Evolutionary conservation across 2,329 filamentous ascomycete species (phyloP), one percentile per base, ranked within the genome.

Genomic region (Mollisiaceae sp.): DNA sequence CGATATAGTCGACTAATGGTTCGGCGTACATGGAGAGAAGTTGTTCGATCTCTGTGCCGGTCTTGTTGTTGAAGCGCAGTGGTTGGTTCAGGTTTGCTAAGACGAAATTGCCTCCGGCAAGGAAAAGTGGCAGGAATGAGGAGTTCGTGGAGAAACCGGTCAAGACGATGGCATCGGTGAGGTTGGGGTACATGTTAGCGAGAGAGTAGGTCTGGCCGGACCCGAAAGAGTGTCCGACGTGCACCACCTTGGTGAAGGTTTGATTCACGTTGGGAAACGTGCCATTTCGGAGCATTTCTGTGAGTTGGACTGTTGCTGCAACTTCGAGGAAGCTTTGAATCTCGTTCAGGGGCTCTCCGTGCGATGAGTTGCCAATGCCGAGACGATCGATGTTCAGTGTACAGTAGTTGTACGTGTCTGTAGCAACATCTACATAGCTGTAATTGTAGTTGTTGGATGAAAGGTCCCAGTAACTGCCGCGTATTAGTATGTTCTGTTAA

Each of bases 141-240:
- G 74, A 66, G 11, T 83, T 82, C 47, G 82, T 79, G 18, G 82
- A 81, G 76, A 86, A 90, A 1, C 88, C 88, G 1, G 87, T 89
- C 8, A 90, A 79, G 60, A 88, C 76, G 47, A 90, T 79, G 45
- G 82, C 86, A 67, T 89, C 83, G 43, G 83, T 86, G 64, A 85
- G 77, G 62, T 80, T 72, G 0, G 86, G 86, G 70, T 86, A 78
- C 64, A 78, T 73, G 56, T 80, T 80, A 8, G 84, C 82, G 22
- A 90, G 79, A 57, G 77, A 81, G 75, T 86, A 88, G 2, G 82
- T 84, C 70, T 86, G 84, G 6, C 82, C 77, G 0, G 86, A 87
- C 38, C 88, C 88, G 70, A 88, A 90, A 0, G 84, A 87, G 78
- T 91, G 87, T 14, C 88, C 88, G 18, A 88, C 80, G 73, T 90